Conservation (phyloP, 352 stramenopile species). For the Chrysophaeum taylorii region DNA sequence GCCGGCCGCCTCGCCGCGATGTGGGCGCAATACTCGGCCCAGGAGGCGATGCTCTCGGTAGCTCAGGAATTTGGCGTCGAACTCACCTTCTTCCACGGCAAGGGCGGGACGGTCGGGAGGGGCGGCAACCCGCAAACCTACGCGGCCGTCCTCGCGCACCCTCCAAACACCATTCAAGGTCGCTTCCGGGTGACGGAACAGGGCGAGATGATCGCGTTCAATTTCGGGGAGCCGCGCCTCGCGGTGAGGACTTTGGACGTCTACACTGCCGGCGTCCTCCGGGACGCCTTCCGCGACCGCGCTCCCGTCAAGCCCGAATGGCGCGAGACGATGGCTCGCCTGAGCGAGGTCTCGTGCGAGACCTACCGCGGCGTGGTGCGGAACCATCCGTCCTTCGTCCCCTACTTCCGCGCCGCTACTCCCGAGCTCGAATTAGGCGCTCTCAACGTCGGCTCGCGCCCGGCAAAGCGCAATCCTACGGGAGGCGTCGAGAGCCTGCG, state of each 20-base stretch:
- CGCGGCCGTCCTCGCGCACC: conserved; percentile 56
- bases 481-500: conserved; percentile 64
- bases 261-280: conserved; percentile 63
- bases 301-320: conserved; percentile 38
- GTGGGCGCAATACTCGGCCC: conserved; percentile 64
- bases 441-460: conserved; percentile 66
- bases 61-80: conserved; percentile 51
- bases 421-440: conserved; percentile 59
- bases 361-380: conserved; percentile 58
- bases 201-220: conserved; percentile 74
- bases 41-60: conserved; percentile 58
- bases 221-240: conserved; percentile 57
- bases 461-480: conserved; percentile 63
- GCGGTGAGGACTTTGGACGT: conserved; percentile 63
- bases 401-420: conserved; percentile 67
- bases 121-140: conserved; percentile 65
- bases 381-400: conserved; percentile 61
- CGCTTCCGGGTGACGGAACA: conserved; percentile 71
- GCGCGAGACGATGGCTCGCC: conserved; percentile 52
- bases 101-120: conserved; percentile 64
- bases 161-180: conserved; percentile 62
- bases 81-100: conserved; percentile 71
- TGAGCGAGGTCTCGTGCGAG: conserved; percentile 49
- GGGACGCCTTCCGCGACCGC: conserved; percentile 48
- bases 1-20: conserved; percentile 60